phyloP scores from a whole-genome alignment of 192 early-diverging fungal genomes.

The Coemansia guatemalensis region DNA sequence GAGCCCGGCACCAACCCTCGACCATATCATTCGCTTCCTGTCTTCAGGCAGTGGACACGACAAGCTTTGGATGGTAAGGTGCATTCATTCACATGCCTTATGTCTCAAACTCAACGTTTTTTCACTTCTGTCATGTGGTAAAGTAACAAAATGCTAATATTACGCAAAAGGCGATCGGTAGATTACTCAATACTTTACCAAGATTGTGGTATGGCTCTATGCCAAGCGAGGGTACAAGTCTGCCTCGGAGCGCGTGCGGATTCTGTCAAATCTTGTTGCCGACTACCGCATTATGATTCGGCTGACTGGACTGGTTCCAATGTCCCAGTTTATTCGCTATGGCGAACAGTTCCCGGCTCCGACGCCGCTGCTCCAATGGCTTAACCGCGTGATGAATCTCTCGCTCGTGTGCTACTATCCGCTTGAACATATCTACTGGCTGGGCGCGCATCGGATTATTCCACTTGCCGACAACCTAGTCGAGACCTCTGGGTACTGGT shows the following conservation, averaged over 20 bases:
- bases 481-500: constrained; percentile 86
- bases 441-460: constrained; percentile 83
- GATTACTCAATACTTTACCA: constrained; percentile 90
- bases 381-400: constrained; percentile 88
- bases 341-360: constrained; percentile 74
- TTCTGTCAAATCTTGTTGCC: constrained; percentile 80
- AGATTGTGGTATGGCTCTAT: constrained; percentile 81
- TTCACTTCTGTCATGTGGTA: too few species aligned
- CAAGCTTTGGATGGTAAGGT: constrained; percentile 66
- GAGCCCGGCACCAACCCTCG: constrained; percentile 62
- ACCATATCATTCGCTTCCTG: constrained; percentile 60
- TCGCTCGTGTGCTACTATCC: constrained; percentile 90
- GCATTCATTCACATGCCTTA: constrained; percentile 7
- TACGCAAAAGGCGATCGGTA: constrained; percentile 30
- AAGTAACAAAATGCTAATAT: background rate
- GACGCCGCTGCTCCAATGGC: constrained; percentile 59
- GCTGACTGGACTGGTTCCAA: constrained; percentile 76
- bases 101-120: background rate
- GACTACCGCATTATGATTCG: constrained; percentile 93
- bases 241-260: constrained; percentile 69
- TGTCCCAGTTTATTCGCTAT: constrained; percentile 84
- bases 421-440: constrained; percentile 95
- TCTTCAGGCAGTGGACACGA: constrained; percentile 63
- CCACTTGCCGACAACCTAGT: constrained; percentile 68
- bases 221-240: constrained; percentile 59